A percentile compares a stretch with the other conserved stretches of the same genome.
phyloP scores from a whole-genome alignment of 805 yeast species.

The Candida tallmaniae region DNA sequence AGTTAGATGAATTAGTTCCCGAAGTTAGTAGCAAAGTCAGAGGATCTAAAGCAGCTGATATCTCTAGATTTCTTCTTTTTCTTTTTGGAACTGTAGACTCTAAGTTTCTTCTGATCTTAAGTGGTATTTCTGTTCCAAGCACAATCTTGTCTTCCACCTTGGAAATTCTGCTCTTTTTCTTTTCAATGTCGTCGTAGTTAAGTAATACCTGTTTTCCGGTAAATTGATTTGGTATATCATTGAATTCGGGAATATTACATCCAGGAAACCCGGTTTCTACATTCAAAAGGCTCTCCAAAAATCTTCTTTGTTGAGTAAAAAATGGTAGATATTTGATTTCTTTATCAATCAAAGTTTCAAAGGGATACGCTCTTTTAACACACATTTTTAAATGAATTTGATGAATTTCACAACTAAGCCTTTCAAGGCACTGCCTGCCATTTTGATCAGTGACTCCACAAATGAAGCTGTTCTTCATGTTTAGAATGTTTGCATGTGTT shows the following conservation, averaged over 20 bases:
- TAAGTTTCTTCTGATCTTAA: no score
- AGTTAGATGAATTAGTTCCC: no score
- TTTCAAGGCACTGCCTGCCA: conserved; percentile 1
- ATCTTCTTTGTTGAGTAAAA: conserved; percentile 5
- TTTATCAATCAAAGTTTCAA: not conserved
- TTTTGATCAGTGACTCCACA: conserved; percentile 11
- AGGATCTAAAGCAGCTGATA: no score
- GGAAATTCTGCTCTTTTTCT: not conserved
- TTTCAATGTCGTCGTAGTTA: not conserved
- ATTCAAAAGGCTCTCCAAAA: not conserved
- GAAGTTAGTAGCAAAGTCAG: no score
- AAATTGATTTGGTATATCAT: no score
- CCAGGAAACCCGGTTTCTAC: no score
- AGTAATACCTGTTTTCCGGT: no score
- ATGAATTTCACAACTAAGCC: conserved; percentile 3
- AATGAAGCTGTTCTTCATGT: conserved; percentile 9
- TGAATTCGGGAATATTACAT: no score
- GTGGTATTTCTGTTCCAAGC: conserved; percentile 1
- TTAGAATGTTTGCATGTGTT: not conserved
- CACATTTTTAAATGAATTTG: not conserved
- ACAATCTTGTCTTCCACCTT: not conserved
- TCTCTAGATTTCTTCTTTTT: conserved; percentile 1
- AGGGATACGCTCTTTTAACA: conserved; percentile 1
- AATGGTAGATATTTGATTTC: conserved; percentile 1
- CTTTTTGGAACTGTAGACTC: not conserved